Percentiles rank a stretch among this genome's conserved stretches.
These are phyloP conservation scores for Lipomyces japonicus DNA, from an alignment of 805 yeast genomes.

Conservation along the genomic window DNA sequence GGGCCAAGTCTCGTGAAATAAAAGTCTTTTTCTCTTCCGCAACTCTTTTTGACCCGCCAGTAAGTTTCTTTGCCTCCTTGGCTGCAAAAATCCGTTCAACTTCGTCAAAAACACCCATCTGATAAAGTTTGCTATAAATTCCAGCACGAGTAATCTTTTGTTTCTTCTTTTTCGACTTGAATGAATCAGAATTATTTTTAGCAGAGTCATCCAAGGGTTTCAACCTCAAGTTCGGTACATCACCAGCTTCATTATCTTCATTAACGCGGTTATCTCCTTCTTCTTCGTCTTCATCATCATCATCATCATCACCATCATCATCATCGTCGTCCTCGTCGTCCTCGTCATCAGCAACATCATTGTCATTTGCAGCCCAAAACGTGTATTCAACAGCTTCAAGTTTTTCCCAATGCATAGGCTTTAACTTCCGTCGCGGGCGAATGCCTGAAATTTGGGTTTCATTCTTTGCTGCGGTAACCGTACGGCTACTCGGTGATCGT, in stretches of 20 bases:
- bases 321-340: conserved; percentile 16
- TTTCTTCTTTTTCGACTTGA: conserved; percentile 31
- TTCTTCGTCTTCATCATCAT: neutral
- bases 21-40: conserved; percentile 59
- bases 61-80: conserved; percentile 55
- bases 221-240: neutral
- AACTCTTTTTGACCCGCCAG: conserved; percentile 42
- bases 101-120: conserved; percentile 76
- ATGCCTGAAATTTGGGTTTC: conserved; percentile 43
- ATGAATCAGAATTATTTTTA: too few relatives aligned
- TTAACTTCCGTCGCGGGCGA: conserved; percentile 71
- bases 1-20: conserved; percentile 80
- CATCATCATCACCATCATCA: neutral
- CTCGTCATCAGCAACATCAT: conserved; percentile 2
- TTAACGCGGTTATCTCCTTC: neutral
- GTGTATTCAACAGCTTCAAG: conserved; percentile 75
- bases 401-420: conserved; percentile 97
- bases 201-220: neutral
- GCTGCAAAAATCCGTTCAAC: conserved; percentile 87
- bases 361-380: conserved; percentile 59
- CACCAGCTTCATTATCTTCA: neutral
- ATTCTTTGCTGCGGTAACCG: conserved; percentile 28
- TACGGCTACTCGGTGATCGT: conserved; percentile 28
- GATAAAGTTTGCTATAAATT: conserved; percentile 59
- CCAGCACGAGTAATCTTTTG: conserved; percentile 47